Percentiles rank a stretch among this genome's conserved stretches.
Evolutionary conservation across 2,329 filamentous ascomycete species (phyloP).

Genomic region (Ophiostoma populinum): DNA sequence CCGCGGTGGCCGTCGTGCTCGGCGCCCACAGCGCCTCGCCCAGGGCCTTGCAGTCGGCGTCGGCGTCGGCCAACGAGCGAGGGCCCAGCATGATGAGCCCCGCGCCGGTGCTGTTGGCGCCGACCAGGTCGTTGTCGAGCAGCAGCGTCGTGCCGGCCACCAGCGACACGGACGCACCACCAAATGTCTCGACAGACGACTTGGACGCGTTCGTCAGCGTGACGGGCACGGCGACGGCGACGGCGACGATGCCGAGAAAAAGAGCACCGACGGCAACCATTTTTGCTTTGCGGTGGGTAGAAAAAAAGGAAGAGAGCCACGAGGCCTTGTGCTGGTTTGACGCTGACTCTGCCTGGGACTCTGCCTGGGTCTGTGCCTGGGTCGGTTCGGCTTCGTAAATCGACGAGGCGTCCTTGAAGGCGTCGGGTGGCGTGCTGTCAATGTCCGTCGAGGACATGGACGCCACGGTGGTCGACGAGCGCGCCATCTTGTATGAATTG

Average conservation of each 20-base stretch:
- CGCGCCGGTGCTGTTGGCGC: slow-evolving; percentile 17
- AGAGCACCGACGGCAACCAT: slow-evolving; percentile 10
- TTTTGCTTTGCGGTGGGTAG: slow-evolving; percentile 3
- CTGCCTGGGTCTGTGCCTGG: too few relatives aligned
- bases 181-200: not conserved
- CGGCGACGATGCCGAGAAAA: slow-evolving; percentile 8
- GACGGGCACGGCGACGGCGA: slow-evolving; percentile 5
- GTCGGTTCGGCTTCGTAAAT: too few relatives aligned
- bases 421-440: too few relatives aligned
- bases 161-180: not conserved
- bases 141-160: slow-evolving; percentile 21
- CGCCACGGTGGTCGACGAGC: too few relatives aligned
- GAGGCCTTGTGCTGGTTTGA: not conserved
- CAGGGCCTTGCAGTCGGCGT: slow-evolving; percentile 18
- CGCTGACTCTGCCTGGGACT: too few relatives aligned
- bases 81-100: slow-evolving; percentile 20
- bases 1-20: slow-evolving; percentile 10
- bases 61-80: slow-evolving; percentile 16
- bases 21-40: slow-evolving; percentile 24
- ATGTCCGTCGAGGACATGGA: too few relatives aligned
- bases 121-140: slow-evolving; percentile 24
- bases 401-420: too few relatives aligned
- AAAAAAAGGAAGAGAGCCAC: slow-evolving; percentile 3
- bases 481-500: too few relatives aligned
- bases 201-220: slow-evolving; percentile 1